phyloP scores from a whole-genome alignment of 2,329 filamentous ascomycete genomes.

The Ophiostoma australiae region DNA sequence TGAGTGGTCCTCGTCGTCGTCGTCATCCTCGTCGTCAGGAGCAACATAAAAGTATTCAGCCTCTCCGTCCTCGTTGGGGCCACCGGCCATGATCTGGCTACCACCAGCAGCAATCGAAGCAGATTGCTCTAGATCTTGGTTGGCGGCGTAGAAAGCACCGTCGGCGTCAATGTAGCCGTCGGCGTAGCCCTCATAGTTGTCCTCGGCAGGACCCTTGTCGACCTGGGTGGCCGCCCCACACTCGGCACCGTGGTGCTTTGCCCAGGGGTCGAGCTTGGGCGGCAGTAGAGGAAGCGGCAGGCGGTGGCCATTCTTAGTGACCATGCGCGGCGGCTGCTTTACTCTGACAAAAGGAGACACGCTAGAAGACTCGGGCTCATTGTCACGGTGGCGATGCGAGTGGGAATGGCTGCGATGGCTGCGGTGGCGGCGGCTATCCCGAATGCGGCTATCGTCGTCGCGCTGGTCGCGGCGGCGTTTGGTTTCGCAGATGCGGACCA shows the following conservation, averaged over 20 bases:
- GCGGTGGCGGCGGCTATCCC: slow-evolving; percentile 16
- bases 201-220: background rate
- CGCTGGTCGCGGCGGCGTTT: slow-evolving; percentile 16
- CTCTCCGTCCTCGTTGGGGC: background rate
- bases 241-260: background rate
- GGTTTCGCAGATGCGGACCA: slow-evolving; percentile 24
- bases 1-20: background rate
- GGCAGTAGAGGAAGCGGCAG: slow-evolving; percentile 26
- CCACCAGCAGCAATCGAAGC: background rate
- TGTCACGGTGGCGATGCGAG: background rate
- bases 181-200: background rate
- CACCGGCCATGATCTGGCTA: background rate
- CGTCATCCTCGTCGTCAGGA: background rate
- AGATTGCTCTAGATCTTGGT: background rate
- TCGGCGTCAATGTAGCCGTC: slow-evolving; percentile 12
- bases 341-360: background rate
- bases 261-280: slow-evolving; percentile 16
- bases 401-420: background rate
- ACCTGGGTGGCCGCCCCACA: background rate
- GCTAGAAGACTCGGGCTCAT: background rate
- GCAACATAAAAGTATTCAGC: slow-evolving; percentile 6
- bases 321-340: slow-evolving; percentile 22
- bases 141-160: background rate
- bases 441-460: slow-evolving; percentile 15
- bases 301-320: slow-evolving; percentile 26